These are phyloP conservation scores for Rhynchospora tenuis DNA, from an alignment of 176 grass and related monocot genomes.

Conservation along the genomic window DNA sequence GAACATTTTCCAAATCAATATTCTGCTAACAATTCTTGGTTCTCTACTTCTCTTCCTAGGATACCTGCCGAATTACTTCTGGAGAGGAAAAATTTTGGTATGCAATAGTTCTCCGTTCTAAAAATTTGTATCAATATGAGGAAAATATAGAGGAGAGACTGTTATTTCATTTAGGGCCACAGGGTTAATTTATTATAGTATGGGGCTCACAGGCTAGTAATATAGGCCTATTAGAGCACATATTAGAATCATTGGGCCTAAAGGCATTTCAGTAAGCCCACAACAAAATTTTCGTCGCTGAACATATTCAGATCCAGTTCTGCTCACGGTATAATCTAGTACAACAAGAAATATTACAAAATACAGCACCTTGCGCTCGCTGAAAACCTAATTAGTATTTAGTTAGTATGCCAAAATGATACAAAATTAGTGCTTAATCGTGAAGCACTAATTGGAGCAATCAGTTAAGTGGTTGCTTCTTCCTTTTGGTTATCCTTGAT, in stretches of 20 bases:
- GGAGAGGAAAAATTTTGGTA: neutral
- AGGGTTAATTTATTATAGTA: neutral
- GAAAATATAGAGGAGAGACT: neutral
- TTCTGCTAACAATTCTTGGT: neutral
- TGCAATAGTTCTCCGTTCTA: neutral
- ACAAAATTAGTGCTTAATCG: constrained; percentile 18
- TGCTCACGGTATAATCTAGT: neutral
- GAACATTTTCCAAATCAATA: neutral
- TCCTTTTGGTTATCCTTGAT: constrained; percentile 9
- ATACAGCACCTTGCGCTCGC: neutral
- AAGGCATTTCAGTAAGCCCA: neutral
- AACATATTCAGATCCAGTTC: neutral
- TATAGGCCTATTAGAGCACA: neutral
- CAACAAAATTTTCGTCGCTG: neutral
- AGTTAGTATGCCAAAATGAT: constrained; percentile 2
- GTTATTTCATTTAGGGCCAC: neutral
- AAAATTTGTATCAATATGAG: neutral
- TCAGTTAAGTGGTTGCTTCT: constrained; percentile 31
- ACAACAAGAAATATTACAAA: constrained; percentile 19
- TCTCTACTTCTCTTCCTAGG: neutral
- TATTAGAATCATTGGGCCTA: neutral
- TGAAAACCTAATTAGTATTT: constrained; percentile 14
- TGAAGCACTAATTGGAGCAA: neutral
- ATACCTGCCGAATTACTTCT: neutral
- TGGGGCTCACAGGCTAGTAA: neutral